Base-by-base conservation (phyloP, 106 monocot genomes). In the Dioscorea zingiberensis region DNA sequence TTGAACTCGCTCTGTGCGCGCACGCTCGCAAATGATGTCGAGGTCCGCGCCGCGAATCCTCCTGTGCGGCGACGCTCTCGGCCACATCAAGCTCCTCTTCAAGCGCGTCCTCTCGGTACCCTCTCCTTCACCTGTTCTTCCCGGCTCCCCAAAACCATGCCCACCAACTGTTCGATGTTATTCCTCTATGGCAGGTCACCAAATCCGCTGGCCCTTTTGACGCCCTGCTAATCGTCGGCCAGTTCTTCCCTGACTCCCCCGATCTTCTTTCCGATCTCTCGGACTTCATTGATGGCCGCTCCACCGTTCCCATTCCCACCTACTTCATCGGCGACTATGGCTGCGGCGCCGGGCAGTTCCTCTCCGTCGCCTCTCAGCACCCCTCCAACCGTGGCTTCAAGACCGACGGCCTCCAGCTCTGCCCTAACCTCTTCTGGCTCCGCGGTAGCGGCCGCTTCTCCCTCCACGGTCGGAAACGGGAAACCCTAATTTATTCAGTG, bases 271-370 rank as follows among this genome's bases (percentile, higher is more conserved):
- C 55, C 4, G 97, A 97, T 58, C 32, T 97, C 17, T 64, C 77
- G 13, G 83, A 84, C 45, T 86, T 77, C 64, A 17, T 97, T 26
- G 83, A 83, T 11, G 88, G 86, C 21, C 73, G 80, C 47, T 66
- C 69, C 27, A 21, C 59, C 13, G 69, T 92, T 0, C 97, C 91
- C 28, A 82, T 97, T 16, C 92, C 88, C 1, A 97, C 97, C 13
- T 97, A 97, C 73, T 97, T 97, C 86, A 97, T 71, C 14, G 97
- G 97, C 3, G 88, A 84, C 48, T 97, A 92, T 62, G 84, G 94
- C 53, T 69, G 28, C 44, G 79, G 74, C 14, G 81, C 84, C 19
- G 74, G 68, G 18, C 67, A 66, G 14, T 58, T 62, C 48, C 80
- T 84, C 23, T 58, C 60, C 13, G 66, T 71, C 4, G 78, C 67